Evolutionary conservation across 2,329 filamentous ascomycete genomes (phyloP), one percentile per base, ranked within the genome.

Genomic region (Graphium sp.): DNA sequence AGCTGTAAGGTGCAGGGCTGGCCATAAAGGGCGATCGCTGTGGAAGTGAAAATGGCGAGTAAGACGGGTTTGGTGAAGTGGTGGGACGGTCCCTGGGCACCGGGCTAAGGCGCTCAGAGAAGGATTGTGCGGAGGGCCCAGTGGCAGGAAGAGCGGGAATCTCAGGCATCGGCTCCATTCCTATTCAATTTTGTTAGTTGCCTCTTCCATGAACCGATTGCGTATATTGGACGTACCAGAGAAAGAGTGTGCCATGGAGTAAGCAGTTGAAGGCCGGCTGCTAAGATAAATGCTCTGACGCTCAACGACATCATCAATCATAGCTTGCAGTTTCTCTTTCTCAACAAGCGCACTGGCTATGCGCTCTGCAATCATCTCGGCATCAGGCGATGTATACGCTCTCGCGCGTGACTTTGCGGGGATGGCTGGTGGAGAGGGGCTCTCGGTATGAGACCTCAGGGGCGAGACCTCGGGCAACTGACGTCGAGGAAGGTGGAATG

Each of bases 231-330:
- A 18, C 22, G 2, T 5, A 10, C 10, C 14, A 16, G 22, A 14
- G n/a, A 27, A 7, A 29, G 12, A 24, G 4, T 7, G 17, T 32
- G 43, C 42, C 38, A 49, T 41, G 14, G 58, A 63, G 35, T 59
- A 49, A 13, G 57, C 49, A 22, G 61, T 70, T 23, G 62, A 62
- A 18, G 66, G 64, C 27, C 65, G 56, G 43, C 62, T 68, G 34
- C 42, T 51, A 12, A 56, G 37, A 36, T 68, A 73, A 19, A 71
- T 46, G 44, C 64, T 74, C 47, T 70, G 66, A 34, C 66, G 60
- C 50, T 73, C 66, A 15, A 72, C 59, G 14, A 67, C 53, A 28
- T 65, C 58, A 29, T 75, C 64, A 30, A 75, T 72, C 37, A 70
- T 58, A 32, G 58, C 60, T 45, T 75, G 58, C 24, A 72, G 46